phyloP scores from a whole-genome alignment of 805 yeast species.

The Jamesozyma piceae region DNA sequence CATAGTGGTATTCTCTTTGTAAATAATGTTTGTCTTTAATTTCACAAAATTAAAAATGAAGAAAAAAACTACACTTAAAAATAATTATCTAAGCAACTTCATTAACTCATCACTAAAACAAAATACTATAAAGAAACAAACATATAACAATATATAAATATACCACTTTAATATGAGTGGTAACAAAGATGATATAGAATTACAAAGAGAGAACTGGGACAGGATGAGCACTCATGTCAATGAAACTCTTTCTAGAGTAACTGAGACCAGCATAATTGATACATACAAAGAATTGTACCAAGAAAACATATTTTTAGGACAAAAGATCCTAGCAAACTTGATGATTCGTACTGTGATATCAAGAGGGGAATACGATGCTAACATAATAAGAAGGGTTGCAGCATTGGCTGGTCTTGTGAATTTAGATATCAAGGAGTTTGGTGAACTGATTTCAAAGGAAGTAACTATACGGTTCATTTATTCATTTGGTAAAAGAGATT shows the following conservation, averaged over 20 bases:
- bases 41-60: no score
- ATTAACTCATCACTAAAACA: no score
- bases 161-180: not conserved
- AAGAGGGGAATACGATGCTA: slow-evolving; percentile 33
- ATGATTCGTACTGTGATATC: not conserved
- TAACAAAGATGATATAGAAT: not conserved
- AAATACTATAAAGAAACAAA: no score
- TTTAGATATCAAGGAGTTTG: slow-evolving; percentile 29
- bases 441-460: not conserved
- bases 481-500: not conserved
- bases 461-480: not conserved
- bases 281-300: slow-evolving; percentile 43
- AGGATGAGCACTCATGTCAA: slow-evolving; percentile 39
- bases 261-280: slow-evolving; percentile 36
- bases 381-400: not conserved
- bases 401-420: not conserved
- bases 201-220: slow-evolving; percentile 39
- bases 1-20: no score
- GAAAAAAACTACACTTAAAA: no score
- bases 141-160: no score
- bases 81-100: no score
- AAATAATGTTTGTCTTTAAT: no score
- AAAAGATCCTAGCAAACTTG: slow-evolving; percentile 52
- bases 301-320: slow-evolving; percentile 50
- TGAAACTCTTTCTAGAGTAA: slow-evolving; percentile 35